Base-by-base conservation (phyloP, 192 early-diverging fungal species). In the Entomortierella chlamydospora region DNA sequence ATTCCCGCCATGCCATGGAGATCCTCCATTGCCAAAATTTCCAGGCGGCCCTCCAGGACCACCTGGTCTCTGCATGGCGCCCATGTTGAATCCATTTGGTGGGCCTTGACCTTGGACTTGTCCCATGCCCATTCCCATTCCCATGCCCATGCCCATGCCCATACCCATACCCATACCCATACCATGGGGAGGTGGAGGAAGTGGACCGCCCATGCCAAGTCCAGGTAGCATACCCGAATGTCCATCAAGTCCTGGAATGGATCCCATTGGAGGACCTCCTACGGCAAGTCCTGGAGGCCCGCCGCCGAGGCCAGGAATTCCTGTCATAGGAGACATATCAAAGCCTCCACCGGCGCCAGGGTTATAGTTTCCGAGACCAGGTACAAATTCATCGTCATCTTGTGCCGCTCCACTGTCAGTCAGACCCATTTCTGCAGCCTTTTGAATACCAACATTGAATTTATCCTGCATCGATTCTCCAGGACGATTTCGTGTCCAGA, bases 401-500 rank as follows among this genome's bases (percentile, higher is more conserved):
- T 79, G 70, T 11, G 59, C 61, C 17, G 80, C 61, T 10, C 76
- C 76, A 23, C 41, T 64, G 29, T 84, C 83, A 5, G 72, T 84
- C 13, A 81, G 73, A 50, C 72, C 81, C 29, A 72, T 47, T 55
- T 87, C 86, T 30, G 86, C 88, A 1, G 83, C 82, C 54, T 67
- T 79, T 28, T 85, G 85, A 41, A 83, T 80, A 45, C 85, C 82
- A 28, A 85, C 83, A 52, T 87, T 84, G 25, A 87, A 90, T 43
- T 88, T 90, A 64, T 90, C 88, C 59, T 74, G 73, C 56, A 71
- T 81, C 25, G 79, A 72, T 43, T 90, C 88, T 54, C 94, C 98
- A 7, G 98, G 98, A 18, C 98, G 86, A 34, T 95, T 93, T 26
- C 97, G 85, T 22, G 94, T 93, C 97, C 97, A 99, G 72, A 98